Conservation (phyloP, 805 yeast genomes). For the Monosporozyma siamensis region DNA sequence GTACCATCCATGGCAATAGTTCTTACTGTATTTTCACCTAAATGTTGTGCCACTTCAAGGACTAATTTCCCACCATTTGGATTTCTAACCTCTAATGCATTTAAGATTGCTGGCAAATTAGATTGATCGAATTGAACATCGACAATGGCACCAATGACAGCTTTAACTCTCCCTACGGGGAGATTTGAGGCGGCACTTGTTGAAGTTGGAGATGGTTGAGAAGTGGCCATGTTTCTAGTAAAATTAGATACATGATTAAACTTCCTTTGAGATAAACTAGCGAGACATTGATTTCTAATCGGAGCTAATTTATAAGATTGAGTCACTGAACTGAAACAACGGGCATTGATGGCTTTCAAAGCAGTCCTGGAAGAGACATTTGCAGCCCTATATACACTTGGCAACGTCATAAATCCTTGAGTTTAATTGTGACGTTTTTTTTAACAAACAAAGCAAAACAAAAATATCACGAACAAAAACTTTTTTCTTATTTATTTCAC, state of each 20-base stretch:
- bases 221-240: background rate
- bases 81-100: conserved; percentile 85
- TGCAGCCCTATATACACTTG: conserved; percentile 42
- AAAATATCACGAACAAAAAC: too few species aligned
- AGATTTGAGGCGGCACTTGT: conserved; percentile 36
- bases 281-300: background rate
- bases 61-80: conserved; percentile 76
- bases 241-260: conserved; percentile 12
- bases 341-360: conserved; percentile 63
- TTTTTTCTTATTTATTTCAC: too few species aligned
- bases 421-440: too few species aligned
- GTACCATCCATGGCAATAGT: conserved; percentile 99
- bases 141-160: conserved; percentile 98
- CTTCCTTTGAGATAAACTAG: conserved; percentile 8
- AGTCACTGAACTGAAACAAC: background rate
- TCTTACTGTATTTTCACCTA: conserved; percentile 99
- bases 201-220: conserved; percentile 33
- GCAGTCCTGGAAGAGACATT: conserved; percentile 69
- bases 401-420: conserved; percentile 44
- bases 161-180: conserved; percentile 79
- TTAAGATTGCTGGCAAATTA: conserved; percentile 92
- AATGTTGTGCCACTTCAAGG: conserved; percentile 98
- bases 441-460: too few species aligned
- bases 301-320: background rate
- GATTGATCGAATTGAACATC: conserved; percentile 98